Conservation (phyloP, 2,329 filamentous ascomycete species). For the Phialocephala sp. region DNA sequence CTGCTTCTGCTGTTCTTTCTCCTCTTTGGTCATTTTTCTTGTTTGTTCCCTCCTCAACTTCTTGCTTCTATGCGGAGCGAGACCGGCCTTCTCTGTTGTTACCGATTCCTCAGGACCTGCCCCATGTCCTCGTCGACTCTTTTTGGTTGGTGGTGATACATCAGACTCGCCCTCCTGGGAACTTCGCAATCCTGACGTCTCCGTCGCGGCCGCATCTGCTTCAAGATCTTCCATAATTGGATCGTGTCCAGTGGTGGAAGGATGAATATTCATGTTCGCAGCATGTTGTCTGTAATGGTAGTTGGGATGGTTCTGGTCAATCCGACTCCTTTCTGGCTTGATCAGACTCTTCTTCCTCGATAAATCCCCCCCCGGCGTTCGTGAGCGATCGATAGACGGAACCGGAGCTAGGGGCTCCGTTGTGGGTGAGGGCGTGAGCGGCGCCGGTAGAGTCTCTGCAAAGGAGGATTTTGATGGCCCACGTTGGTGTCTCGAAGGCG, state of each 20-base stretch:
- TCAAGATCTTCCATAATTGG: constrained; percentile 82
- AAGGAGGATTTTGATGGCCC: constrained; percentile 63
- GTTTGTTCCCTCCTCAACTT: constrained; percentile 52
- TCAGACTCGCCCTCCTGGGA: constrained; percentile 42
- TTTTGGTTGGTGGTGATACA: constrained; percentile 35
- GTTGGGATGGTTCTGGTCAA: constrained; percentile 87
- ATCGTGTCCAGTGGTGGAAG: constrained; percentile 92
- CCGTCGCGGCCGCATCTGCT: constrained; percentile 46
- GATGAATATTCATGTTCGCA: constrained; percentile 86
- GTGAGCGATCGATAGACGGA: constrained; percentile 22
- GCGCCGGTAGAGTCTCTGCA: constrained; percentile 59
- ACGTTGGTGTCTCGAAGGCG: constrained; percentile 52
- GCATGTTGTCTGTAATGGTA: constrained; percentile 97
- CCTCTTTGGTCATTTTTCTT: constrained; percentile 68
- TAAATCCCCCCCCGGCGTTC: constrained; percentile 42
- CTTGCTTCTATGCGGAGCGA: constrained; percentile 39
- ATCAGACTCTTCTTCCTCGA: constrained; percentile 86
- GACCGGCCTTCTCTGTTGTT: constrained; percentile 34
- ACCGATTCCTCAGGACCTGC: constrained; percentile 34
- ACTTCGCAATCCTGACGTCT: constrained; percentile 40
- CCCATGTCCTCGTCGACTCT: constrained; percentile 33
- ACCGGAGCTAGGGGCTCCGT: constrained; percentile 51
- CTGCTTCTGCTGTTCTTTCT: constrained; percentile 62
- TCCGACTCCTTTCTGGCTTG: constrained; percentile 83
- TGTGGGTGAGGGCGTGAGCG: constrained; percentile 53